Evolutionary conservation across 257 asterid genomes (phyloP).

Genomic region (Paulownia fortunei): DNA sequence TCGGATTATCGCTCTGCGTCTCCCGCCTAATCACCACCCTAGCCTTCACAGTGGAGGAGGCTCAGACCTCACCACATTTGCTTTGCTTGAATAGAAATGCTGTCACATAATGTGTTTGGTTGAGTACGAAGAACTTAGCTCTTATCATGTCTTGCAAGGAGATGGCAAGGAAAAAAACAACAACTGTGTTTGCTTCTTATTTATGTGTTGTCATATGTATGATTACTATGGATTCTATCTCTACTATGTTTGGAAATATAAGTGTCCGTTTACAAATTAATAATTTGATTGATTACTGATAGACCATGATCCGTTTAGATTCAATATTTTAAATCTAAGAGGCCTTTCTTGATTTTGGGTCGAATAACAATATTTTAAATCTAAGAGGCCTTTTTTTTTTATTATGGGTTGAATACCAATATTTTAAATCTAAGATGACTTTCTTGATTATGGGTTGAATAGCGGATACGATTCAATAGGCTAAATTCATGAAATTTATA

Average conservation of each 20-base stretch:
- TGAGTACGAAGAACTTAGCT: conserved; percentile 9
- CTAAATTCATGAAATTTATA: too few species aligned
- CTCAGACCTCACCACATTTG: conserved; percentile 80
- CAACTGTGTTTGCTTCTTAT: conserved; percentile 2
- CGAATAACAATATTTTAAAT: too few species aligned
- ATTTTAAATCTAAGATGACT: too few species aligned
- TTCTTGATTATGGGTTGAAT: too few species aligned
- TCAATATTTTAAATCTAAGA: too few species aligned
- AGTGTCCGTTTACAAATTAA: too few species aligned
- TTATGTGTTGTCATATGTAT: conserved; percentile 12
- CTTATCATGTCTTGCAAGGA: neutral
- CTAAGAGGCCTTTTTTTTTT: too few species aligned
- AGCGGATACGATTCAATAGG: too few species aligned
- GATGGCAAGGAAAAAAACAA: neutral
- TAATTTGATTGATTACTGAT: too few species aligned
- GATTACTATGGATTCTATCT: conserved; percentile 26
- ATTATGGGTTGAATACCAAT: too few species aligned
- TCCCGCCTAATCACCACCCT: conserved; percentile 52
- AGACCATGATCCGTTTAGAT: too few species aligned
- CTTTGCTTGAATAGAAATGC: conserved; percentile 58
- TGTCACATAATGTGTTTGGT: neutral
- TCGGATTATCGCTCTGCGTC: conserved; percentile 58
- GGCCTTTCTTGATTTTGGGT: too few species aligned
- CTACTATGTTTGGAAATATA: neutral
- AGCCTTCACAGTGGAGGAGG: conserved; percentile 74